Percentiles rank a stretch among this genome's conserved stretches.
phyloP scores from a whole-genome alignment of 2,329 filamentous ascomycete species.

The Magnaporthiopsis rhizophila region DNA sequence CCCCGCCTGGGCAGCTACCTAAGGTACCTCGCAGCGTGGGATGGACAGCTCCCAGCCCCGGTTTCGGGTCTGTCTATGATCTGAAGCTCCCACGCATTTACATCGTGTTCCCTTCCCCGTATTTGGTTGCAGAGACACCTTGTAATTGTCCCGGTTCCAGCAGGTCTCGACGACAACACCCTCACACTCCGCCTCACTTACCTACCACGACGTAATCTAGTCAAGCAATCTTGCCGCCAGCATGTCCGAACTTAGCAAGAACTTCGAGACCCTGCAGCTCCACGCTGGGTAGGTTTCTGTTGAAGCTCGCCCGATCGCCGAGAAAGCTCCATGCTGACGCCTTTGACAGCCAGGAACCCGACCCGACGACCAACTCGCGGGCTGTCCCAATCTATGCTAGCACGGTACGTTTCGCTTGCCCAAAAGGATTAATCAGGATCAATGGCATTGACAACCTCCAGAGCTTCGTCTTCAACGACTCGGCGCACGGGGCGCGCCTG shows the following conservation, averaged over 20 bases:
- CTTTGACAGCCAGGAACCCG: slow-evolving; percentile 61
- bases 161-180: background rate
- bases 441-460: slow-evolving; percentile 7
- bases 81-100: background rate
- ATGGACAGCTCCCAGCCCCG: too few species aligned
- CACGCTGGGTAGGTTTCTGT: slow-evolving; percentile 61
- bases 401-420: slow-evolving; percentile 40
- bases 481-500: slow-evolving; percentile 85
- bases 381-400: slow-evolving; percentile 96
- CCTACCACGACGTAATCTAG: background rate
- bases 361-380: slow-evolving; percentile 74
- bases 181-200: background rate
- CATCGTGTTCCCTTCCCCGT: background rate
- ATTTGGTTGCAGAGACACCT: background rate
- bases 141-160: background rate
- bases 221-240: slow-evolving; percentile 2
- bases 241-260: slow-evolving; percentile 44
- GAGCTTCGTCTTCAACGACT: slow-evolving; percentile 94
- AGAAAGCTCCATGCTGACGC: slow-evolving; percentile 9
- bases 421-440: background rate
- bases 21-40: too few species aligned
- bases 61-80: too few species aligned
- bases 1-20: too few species aligned
- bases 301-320: slow-evolving; percentile 9
- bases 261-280: slow-evolving; percentile 80